Percentiles rank a stretch among this genome's conserved stretches.
Conservation (phyloP, 345 rosid genomes). For the Lumnitzera racemosa region DNA sequence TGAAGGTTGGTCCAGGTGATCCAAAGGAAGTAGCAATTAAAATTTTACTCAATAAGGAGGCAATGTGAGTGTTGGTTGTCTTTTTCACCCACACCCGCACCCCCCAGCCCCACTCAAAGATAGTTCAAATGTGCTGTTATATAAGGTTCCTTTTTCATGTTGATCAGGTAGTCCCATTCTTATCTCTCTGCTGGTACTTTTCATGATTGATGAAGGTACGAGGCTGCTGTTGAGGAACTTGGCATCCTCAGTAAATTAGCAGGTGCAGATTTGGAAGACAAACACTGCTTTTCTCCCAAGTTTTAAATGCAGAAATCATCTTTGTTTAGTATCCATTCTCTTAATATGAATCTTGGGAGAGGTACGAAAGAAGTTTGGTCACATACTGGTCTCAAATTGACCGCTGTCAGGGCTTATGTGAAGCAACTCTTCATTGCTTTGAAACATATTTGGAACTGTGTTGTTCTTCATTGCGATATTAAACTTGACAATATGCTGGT, state of each 20-base stretch:
- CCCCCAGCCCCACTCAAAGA: neutral
- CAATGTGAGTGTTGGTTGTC: slow-evolving; percentile 45
- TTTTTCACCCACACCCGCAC: neutral
- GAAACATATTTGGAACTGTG: slow-evolving; percentile 89
- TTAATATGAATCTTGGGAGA: slow-evolving; percentile 96
- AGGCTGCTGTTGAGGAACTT: slow-evolving; percentile 89
- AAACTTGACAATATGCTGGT: slow-evolving; percentile 99
- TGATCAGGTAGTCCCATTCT: too few species aligned
- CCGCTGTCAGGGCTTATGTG: slow-evolving; percentile 88
- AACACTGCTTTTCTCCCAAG: slow-evolving; percentile 89
- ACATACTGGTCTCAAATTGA: slow-evolving; percentile 93
- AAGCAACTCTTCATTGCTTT: slow-evolving; percentile 95
- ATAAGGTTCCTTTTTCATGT: too few species aligned
- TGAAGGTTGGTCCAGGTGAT: slow-evolving; percentile 58
- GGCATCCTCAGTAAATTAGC: slow-evolving; percentile 86
- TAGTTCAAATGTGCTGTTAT: neutral
- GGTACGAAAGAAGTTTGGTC: slow-evolving; percentile 98
- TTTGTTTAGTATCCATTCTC: slow-evolving; percentile 97
- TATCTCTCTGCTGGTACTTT: too few species aligned
- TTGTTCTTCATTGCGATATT: slow-evolving; percentile 96
- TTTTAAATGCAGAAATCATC: slow-evolving; percentile 95
- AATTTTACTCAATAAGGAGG: slow-evolving; percentile 90
- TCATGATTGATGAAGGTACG: slow-evolving; percentile 54
- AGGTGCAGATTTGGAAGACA: slow-evolving; percentile 86
- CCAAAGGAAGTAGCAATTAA: slow-evolving; percentile 94